phyloP scores from a whole-genome alignment of 2,329 filamentous ascomycete genomes.

The Thermoascus crustaceus region DNA sequence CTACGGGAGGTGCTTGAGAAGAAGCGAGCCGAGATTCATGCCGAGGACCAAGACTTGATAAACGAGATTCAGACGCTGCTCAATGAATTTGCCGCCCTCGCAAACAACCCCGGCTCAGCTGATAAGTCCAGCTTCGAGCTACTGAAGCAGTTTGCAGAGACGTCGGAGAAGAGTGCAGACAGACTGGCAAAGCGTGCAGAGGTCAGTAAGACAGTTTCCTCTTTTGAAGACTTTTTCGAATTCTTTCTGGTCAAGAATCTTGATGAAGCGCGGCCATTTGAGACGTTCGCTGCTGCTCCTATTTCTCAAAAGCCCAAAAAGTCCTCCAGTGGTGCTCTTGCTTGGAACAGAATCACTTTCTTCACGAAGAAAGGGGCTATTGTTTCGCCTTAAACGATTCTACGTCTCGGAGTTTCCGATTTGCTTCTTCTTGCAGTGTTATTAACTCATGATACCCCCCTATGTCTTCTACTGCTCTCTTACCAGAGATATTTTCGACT shows the following conservation, averaged over 20 bases:
- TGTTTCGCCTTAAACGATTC: no score
- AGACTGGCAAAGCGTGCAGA: conserved; percentile 35
- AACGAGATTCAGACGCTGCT: conserved; percentile 35
- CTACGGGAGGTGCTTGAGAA: conserved; percentile 31
- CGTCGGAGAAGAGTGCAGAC: conserved; percentile 48
- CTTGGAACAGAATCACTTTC: no score
- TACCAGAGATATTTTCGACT: no score
- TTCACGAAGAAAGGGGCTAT: no score
- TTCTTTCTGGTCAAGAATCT: conserved; percentile 1
- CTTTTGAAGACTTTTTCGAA: conserved; percentile 1
- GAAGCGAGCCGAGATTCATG: conserved; percentile 30
- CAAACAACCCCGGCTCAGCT: conserved; percentile 22
- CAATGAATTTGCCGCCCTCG: conserved; percentile 30
- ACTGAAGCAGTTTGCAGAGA: conserved; percentile 40
- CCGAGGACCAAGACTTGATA: conserved; percentile 33
- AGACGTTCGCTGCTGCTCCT: no score
- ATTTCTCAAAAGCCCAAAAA: no score
- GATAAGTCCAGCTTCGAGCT: conserved; percentile 33
- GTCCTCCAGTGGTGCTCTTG: no score
- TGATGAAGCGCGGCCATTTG: no score
- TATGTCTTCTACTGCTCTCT: no score
- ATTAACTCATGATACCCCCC: no score
- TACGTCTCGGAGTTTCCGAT: no score
- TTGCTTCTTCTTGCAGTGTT: no score
- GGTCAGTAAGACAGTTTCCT: conserved; percentile 23